These are phyloP conservation scores for Sporothrix humicola DNA, from an alignment of 2,329 filamentous ascomycete genomes.

Conservation along the genomic window DNA sequence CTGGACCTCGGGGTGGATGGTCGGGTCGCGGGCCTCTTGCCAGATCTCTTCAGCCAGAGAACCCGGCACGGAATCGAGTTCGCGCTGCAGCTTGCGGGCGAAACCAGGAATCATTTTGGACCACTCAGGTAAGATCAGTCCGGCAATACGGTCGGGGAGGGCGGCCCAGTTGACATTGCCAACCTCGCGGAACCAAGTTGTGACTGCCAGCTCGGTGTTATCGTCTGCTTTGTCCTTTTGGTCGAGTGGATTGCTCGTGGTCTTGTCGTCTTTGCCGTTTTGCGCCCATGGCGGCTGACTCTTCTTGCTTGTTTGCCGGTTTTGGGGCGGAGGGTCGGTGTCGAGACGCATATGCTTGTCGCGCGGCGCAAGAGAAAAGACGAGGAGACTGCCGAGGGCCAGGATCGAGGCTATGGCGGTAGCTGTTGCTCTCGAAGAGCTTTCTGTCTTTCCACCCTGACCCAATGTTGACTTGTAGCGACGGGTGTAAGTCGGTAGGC, in stretches of 20 bases:
- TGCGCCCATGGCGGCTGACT: slow-evolving; percentile 25
- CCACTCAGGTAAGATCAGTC: slow-evolving; percentile 82
- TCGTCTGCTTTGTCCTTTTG: slow-evolving; percentile 63
- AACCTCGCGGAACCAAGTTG: slow-evolving; percentile 59
- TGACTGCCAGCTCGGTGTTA: slow-evolving; percentile 54
- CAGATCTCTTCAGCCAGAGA: slow-evolving; percentile 93
- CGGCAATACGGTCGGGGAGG: slow-evolving; percentile 66
- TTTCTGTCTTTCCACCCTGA: not conserved
- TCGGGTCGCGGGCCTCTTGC: slow-evolving; percentile 84
- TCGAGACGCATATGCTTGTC: slow-evolving; percentile 31
- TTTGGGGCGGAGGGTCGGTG: not conserved
- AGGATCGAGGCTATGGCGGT: slow-evolving; percentile 10
- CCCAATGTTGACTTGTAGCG: not conserved
- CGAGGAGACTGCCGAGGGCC: slow-evolving; percentile 24
- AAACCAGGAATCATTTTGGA: slow-evolving; percentile 75
- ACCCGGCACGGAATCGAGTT: slow-evolving; percentile 85
- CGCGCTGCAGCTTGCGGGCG: slow-evolving; percentile 80
- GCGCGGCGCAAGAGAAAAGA: slow-evolving; percentile 19
- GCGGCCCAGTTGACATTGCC: slow-evolving; percentile 61
- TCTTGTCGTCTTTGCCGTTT: slow-evolving; percentile 55
- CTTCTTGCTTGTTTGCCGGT: not conserved
- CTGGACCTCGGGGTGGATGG: slow-evolving; percentile 83
- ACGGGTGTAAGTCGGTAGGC: slow-evolving; percentile 9
- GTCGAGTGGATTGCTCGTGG: slow-evolving; percentile 41
- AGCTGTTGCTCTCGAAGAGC: not conserved